Conservation (phyloP, 2,329 filamentous ascomycete species). For the Talaromyces sp. region DNA sequence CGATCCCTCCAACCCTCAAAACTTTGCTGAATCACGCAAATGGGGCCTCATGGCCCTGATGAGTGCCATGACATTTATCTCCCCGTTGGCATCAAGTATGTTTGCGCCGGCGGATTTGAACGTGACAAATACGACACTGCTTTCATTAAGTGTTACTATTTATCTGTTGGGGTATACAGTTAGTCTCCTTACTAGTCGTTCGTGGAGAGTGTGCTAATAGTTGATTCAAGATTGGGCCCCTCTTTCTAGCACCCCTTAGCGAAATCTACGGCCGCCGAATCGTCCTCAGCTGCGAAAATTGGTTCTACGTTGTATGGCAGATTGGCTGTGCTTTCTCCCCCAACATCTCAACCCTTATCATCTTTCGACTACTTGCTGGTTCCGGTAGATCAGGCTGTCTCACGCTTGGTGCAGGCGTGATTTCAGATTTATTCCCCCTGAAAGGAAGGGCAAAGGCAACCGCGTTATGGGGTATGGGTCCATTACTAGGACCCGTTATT, state of each 20-base stretch:
- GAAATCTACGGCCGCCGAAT: conserved; percentile 64
- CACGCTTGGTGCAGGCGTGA: conserved; percentile 38
- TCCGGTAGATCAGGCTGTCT: conserved; percentile 62
- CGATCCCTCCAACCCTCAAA: conserved; percentile 40
- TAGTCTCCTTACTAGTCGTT: conserved; percentile 38
- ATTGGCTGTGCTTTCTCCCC: conserved; percentile 64
- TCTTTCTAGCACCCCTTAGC: conserved; percentile 58
- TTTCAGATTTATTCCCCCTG: conserved; percentile 29
- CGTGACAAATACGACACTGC: conserved; percentile 46
- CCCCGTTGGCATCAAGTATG: conserved; percentile 56
- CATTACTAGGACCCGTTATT: conserved; percentile 41
- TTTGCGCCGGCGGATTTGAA: conserved; percentile 67
- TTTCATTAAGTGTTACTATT: conserved; percentile 65
- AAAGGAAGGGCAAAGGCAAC: conserved; percentile 31
- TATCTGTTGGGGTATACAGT: conserved; percentile 48
- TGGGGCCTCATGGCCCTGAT: conserved; percentile 38
- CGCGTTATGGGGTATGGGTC: conserved; percentile 28
- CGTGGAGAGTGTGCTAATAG: not conserved
- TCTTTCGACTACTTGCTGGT: conserved; percentile 63
- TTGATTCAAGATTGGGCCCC: conserved; percentile 48
- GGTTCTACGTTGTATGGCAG: conserved; percentile 62
- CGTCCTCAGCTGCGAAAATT: conserved; percentile 56
- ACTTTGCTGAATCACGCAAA: conserved; percentile 37
- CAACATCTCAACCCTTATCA: conserved; percentile 54
- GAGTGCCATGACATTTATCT: conserved; percentile 34